Base-by-base conservation (phyloP, 192 early-diverging fungal genomes). In the Blastocladiella britannica region DNA sequence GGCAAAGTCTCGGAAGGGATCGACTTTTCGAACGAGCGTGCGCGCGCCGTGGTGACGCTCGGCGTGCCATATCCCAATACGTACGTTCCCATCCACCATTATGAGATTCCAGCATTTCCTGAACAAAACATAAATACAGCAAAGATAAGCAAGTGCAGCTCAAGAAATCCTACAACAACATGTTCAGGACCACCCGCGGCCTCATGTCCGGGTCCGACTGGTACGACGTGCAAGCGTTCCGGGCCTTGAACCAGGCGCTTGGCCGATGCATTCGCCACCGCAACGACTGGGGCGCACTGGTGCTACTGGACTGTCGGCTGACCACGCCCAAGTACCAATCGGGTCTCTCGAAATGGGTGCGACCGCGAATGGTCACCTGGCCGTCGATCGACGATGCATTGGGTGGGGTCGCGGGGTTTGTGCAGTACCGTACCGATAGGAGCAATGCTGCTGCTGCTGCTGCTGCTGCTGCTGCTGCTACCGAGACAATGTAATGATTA, bases 51-150 rank as follows among this genome's bases (percentile, higher is more conserved):
- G 0, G 59, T 80, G 29, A 70, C 67, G 55, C 65, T 80, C 26
- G 78, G 78, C 30, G 69, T 80, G 54, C 78, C 78, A 0, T 80
- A 68, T 52, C 76, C 78, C 25, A n/a, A n/a, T n/a, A n/a, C n/a
- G n/a, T n/a, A n/a, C n/a, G n/a, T n/a, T n/a, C n/a, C n/a, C n/a
- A n/a, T n/a, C n/a, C n/a, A n/a, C n/a, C n/a, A n/a, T n/a, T n/a
- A n/a, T n/a, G n/a, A n/a, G n/a, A n/a, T n/a, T n/a, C n/a, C n/a
- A n/a, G n/a, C n/a, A n/a, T n/a, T n/a, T n/a, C n/a, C n/a, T n/a
- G n/a, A n/a, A n/a, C n/a, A n/a, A n/a, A n/a, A n/a, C n/a, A n/a
- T n/a, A n/a, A n/a, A n/a, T 62, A 64, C 1, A 65, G 63, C 60
- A 65, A 70, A 51, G 69, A 73, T 51, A 63, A 68, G 54, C 65